Evolutionary conservation across 1,139 yeast species (phyloP).

Genomic region (Taphrina confusa): DNA sequence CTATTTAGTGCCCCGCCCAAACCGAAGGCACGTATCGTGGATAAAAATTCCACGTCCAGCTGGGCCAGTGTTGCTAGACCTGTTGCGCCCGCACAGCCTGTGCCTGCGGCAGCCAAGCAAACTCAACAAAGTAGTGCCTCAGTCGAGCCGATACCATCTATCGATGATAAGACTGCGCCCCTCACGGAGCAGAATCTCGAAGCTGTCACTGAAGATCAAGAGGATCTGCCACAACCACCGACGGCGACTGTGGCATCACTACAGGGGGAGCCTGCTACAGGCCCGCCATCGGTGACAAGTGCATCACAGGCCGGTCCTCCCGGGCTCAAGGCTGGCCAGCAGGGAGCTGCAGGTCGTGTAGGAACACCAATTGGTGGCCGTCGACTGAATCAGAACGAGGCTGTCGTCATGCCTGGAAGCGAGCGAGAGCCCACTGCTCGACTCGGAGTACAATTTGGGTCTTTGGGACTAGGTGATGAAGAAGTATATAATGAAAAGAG

Average conservation of each 20-base stretch:
- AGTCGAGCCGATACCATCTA: neutral
- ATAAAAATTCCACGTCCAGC: constrained; percentile 29
- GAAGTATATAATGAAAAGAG: constrained; percentile 14
- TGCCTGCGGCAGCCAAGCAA: neutral
- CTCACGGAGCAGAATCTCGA: constrained; percentile 30
- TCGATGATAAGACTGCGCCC: constrained; percentile 12
- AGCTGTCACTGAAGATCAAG: constrained; percentile 28
- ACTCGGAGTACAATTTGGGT: constrained; percentile 28
- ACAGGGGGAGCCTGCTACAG: constrained; percentile 32
- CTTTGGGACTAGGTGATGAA: constrained; percentile 23
- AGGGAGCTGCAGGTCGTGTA: constrained; percentile 6
- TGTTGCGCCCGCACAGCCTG: neutral
- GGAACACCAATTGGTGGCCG: constrained; percentile 30
- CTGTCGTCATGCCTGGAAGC: constrained; percentile 34
- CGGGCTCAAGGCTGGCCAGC: constrained; percentile 10
- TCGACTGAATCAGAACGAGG: constrained; percentile 24
- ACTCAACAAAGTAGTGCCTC: neutral
- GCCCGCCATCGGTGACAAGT: constrained; percentile 19
- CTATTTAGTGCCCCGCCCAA: constrained; percentile 7
- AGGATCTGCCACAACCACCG: constrained; percentile 26
- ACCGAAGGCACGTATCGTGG: constrained; percentile 30
- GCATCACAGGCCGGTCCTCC: constrained; percentile 28
- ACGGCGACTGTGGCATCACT: constrained; percentile 26
- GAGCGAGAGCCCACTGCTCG: constrained; percentile 18
- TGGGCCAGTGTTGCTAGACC: constrained; percentile 33